Base-by-base conservation (phyloP, 2,329 filamentous ascomycete genomes). In the Talaromyces amestolkiae region DNA sequence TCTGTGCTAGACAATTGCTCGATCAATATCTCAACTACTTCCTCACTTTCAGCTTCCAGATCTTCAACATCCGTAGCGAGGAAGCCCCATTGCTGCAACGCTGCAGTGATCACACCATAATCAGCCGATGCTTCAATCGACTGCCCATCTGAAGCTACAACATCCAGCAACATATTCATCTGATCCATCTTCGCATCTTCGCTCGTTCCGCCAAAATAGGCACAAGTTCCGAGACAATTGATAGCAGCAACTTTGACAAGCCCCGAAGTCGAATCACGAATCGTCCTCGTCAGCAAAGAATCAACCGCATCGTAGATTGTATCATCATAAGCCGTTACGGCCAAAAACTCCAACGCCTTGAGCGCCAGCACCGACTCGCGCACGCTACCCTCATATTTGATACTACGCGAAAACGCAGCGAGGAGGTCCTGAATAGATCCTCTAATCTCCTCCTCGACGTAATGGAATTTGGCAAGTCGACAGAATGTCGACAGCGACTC, bases 1-100 rank as follows among this genome's bases (percentile, higher is more conserved):
- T 92, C 88, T 37, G 83, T 83, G 74, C 90, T 92, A 66, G 93
- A 88, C 19, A 97, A 88, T 77, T 96, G 93, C 58, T 96, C 92
- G 49, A 91, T 88, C 70, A 97, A 92, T 1, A 89, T 88, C 62
- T 95, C 90, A 71, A 95, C 85, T 17, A 91, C 89, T 33, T 86
- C 80, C 68, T 92, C 88, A 37, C 89, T 91, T 67, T 88, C 84
- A 17, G 86, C 84, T 70, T 91, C 87, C 51, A 93, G 82, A 71
- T 94, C 91, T 3, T 93, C 89, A 7, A 94, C 80, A 67, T 91
- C 86, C 3, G 90, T 93, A 5, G 90, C 91, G 5, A 96, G 84
- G 69, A 94, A 90, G 1, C 89, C 89, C 91, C 92, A 96, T 66
- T 89, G 87, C 69, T 90, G 85, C 1, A 96, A 81, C 0, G 92